Conservation (phyloP, 2,329 filamentous ascomycete genomes). For the Fusarium nodosum region DNA sequence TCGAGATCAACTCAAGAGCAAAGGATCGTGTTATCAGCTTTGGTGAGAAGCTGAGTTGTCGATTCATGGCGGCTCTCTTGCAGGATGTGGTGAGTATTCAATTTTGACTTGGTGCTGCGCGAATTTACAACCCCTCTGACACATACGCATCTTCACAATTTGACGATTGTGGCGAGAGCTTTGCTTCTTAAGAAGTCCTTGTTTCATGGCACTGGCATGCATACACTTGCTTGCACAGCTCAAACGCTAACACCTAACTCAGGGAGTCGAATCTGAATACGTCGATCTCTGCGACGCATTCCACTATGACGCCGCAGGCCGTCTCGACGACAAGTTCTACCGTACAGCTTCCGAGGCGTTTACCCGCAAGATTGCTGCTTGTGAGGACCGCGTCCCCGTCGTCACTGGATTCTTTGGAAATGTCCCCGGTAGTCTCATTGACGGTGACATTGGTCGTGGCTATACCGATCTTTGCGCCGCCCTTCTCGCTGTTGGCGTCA, state of each 20-base stretch:
- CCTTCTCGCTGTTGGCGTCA: slow-evolving; percentile 88
- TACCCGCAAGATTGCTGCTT: slow-evolving; percentile 73
- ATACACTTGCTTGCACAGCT: neutral
- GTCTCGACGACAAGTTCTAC: slow-evolving; percentile 78
- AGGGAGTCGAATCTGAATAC: slow-evolving; percentile 87
- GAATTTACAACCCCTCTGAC: slow-evolving; percentile 3
- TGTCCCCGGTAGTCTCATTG: slow-evolving; percentile 90
- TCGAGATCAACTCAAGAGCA: slow-evolving; percentile 82
- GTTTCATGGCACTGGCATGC: neutral
- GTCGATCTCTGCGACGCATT: slow-evolving; percentile 89
- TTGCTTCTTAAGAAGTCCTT: neutral
- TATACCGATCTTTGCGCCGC: slow-evolving; percentile 98
- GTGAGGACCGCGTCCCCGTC: slow-evolving; percentile 78
- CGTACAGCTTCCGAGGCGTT: slow-evolving; percentile 72
- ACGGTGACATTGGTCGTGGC: slow-evolving; percentile 89
- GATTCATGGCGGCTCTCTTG: slow-evolving; percentile 88
- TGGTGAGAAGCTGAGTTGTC: slow-evolving; percentile 95
- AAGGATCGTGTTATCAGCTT: slow-evolving; percentile 93
- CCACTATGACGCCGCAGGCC: slow-evolving; percentile 71
- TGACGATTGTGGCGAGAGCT: neutral
- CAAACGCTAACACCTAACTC: slow-evolving; percentile 48
- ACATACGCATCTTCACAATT: neutral
- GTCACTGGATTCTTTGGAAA: slow-evolving; percentile 96
- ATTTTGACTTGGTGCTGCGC: slow-evolving; percentile 10
- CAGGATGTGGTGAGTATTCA: slow-evolving; percentile 72